These are phyloP conservation scores for Hysterium pulicare DNA, from an alignment of 2,329 filamentous ascomycete genomes.

Conservation along the genomic window DNA sequence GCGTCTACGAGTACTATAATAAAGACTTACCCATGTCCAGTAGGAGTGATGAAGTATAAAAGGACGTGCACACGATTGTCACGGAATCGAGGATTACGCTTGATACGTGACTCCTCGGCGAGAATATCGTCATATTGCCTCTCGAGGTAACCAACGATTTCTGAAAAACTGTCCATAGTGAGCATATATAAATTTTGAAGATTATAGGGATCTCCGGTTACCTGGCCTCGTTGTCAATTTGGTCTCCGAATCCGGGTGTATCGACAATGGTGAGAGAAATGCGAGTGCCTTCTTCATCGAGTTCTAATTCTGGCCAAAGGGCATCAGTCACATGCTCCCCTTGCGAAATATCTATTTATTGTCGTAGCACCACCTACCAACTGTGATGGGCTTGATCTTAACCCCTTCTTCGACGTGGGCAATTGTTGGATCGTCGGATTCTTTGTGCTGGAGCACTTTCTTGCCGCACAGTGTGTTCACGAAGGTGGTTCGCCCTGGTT, in stretches of 20 bases:
- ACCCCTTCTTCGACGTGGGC: slow-evolving; percentile 95
- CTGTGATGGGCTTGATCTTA: slow-evolving; percentile 97
- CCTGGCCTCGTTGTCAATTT: slow-evolving; percentile 99
- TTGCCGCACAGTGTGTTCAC: slow-evolving; percentile 99
- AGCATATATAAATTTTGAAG: slow-evolving; percentile 13
- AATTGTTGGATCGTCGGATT: slow-evolving; percentile 82
- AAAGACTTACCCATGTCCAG: slow-evolving; percentile 75
- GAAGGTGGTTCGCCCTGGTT: slow-evolving; percentile 87
- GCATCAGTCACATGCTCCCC: slow-evolving; percentile 22
- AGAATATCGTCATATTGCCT: slow-evolving; percentile 99
- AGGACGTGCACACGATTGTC: slow-evolving; percentile 98
- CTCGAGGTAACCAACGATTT: slow-evolving; percentile 98
- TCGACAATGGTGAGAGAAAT: slow-evolving; percentile 98
- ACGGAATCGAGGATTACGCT: slow-evolving; percentile 99
- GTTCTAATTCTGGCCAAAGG: slow-evolving; percentile 68
- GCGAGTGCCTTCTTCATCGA: slow-evolving; percentile 97
- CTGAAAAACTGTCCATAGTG: slow-evolving; percentile 69
- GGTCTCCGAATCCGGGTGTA: slow-evolving; percentile 96
- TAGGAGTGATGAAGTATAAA: slow-evolving; percentile 99
- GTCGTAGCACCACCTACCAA: slow-evolving; percentile 61
- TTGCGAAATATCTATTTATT: neutral
- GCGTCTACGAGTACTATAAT: neutral
- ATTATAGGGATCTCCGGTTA: slow-evolving; percentile 41
- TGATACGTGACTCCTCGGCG: slow-evolving; percentile 98
- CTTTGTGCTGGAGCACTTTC: slow-evolving; percentile 85